Percentiles rank a stretch among this genome's conserved stretches.
Evolutionary conservation across 305 asterid species (phyloP).

Genomic region (Fraxinus greggii): DNA sequence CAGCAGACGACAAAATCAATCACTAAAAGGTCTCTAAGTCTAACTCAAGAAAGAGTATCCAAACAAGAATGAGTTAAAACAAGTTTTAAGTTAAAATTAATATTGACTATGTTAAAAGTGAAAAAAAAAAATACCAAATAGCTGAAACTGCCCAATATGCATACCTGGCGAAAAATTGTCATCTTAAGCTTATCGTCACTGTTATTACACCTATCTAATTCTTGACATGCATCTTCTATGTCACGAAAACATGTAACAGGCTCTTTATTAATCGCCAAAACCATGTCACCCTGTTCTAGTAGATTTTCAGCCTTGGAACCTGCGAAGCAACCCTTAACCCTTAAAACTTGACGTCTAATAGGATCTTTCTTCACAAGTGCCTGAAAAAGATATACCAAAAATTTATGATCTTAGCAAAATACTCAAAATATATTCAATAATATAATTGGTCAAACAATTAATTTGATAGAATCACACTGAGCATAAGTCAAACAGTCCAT

Average conservation of each 20-base stretch:
- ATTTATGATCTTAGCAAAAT: constrained; percentile 11
- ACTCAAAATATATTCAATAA: background rate
- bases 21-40: background rate
- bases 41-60: background rate
- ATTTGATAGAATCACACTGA: background rate
- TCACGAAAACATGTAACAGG: constrained; percentile 89
- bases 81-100: background rate
- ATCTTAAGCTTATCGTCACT: constrained; percentile 54
- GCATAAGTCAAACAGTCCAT: background rate
- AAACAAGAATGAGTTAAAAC: background rate
- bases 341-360: constrained; percentile 83
- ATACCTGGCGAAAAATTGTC: constrained; percentile 95
- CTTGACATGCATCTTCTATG: constrained; percentile 87
- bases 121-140: constrained; percentile 7
- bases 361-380: constrained; percentile 90
- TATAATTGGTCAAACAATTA: background rate
- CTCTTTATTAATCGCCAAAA: constrained; percentile 82
- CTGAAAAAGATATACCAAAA: constrained; percentile 38
- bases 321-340: constrained; percentile 95
- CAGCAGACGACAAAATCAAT: background rate
- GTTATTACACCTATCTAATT: constrained; percentile 49
- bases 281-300: constrained; percentile 93
- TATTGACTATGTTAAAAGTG: background rate
- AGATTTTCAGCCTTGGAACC: constrained; percentile 83
- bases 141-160: constrained; percentile 8